These are phyloP conservation scores for Sarocladium kiliense DNA, from an alignment of 2,329 filamentous ascomycete species.

Conservation along the genomic window DNA sequence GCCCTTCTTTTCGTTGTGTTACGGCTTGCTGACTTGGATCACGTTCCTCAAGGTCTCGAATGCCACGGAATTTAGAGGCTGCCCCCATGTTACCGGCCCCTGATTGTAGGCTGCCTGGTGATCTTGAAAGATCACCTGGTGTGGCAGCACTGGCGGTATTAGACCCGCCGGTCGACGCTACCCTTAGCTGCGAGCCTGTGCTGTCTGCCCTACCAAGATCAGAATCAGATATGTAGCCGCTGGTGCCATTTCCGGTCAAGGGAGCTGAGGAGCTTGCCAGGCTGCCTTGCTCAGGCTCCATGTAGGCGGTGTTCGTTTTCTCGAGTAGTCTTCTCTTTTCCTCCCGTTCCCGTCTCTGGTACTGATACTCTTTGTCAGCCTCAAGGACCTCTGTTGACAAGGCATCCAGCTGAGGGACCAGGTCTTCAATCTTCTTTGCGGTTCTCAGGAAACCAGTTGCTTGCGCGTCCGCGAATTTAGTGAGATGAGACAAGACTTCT, in stretches of 20 bases:
- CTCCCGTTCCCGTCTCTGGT: conserved; percentile 89
- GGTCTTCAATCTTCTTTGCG: conserved; percentile 79
- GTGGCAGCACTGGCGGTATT: conserved; percentile 23
- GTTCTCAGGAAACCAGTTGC: conserved; percentile 76
- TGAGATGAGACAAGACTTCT: conserved; percentile 90
- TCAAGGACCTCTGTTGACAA: conserved; percentile 83
- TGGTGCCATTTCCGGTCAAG: conserved; percentile 36
- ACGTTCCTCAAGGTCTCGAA: conserved; percentile 86
- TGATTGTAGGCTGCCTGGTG: conserved; percentile 49
- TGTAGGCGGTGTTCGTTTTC: conserved; percentile 72
- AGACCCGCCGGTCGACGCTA: conserved; percentile 40
- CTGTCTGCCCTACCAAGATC: conserved; percentile 71
- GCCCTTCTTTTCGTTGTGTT: conserved; percentile 80
- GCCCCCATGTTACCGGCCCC: conserved; percentile 46
- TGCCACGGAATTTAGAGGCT: conserved; percentile 73
- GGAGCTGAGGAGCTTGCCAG: conserved; percentile 29
- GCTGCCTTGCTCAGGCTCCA: conserved; percentile 60
- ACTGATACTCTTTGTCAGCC: conserved; percentile 94
- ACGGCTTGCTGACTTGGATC: conserved; percentile 49
- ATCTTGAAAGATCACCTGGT: conserved; percentile 45
- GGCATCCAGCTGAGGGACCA: conserved; percentile 86
- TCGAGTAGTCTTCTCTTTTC: conserved; percentile 88
- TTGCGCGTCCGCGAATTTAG: conserved; percentile 88
- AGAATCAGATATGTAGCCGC: conserved; percentile 52
- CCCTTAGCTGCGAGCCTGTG: conserved; percentile 62